Base-by-base conservation (phyloP, 768 basidiomycete genomes). In the Hericium coralloides region DNA sequence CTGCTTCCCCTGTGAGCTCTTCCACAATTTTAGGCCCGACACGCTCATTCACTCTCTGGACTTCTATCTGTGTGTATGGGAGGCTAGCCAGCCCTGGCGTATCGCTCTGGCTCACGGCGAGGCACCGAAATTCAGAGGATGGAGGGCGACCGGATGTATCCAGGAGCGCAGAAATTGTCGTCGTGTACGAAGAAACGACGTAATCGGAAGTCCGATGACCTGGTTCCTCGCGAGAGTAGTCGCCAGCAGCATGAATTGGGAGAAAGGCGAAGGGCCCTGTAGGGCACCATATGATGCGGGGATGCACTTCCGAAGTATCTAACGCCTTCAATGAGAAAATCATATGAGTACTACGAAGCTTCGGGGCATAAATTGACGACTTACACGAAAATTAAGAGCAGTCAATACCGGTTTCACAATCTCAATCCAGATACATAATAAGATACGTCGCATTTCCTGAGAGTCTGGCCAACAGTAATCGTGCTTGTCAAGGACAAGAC, bases 141-240 rank as follows among this genome's bases (percentile, higher is more conserved):
- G 39, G 39, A 41, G 39, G 4, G 10, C 9, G n/a, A 41, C 4
- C 39, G 9, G 39, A n/a, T 4, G 2, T 41, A 9, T 53, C 12
- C 18, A 61, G 52, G n/a, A 72, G 59, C 5, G 64, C 61, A 41
- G 59, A 38, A 7, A 68, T 56, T 7, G 69, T 69, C 4, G 69
- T 66, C 4, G 62, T 62, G 50, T 72, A 72, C 20, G 70, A 71
- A 3, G 68, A 64, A 14, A 69, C 58, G 37, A 52, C 59, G 41
- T 62, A 60, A 52, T 70, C 68, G 12, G 59, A 61, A 26, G 67
- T n/a, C n/a, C 39, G 3, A 12, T 41, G 39, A n/a, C 39, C 39
- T 12, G 39, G 23, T 26, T 49, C 10, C 23, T 12, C 38, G 25
- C 56, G 26, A 36, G 45, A 15, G 10, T 41, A 41, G 39, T 14